phyloP scores from a whole-genome alignment of 768 basidiomycete genomes.

The Boletellus ananas region DNA sequence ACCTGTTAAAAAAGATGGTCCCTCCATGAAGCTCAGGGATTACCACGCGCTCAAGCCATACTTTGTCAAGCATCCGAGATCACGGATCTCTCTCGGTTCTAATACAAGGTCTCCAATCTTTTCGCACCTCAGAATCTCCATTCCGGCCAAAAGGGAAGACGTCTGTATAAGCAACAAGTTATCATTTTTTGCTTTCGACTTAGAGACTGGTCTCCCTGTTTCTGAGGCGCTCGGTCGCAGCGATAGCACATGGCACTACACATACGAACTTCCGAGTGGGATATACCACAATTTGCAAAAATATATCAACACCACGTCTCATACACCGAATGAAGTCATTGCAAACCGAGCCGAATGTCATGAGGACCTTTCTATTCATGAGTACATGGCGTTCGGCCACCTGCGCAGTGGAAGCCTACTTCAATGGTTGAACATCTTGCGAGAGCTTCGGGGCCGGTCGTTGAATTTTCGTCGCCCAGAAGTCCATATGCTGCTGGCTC shows the following conservation, averaged over 20 bases:
- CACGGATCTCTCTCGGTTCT: conserved; percentile 38
- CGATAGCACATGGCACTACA: conserved; percentile 25
- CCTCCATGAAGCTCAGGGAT: neutral
- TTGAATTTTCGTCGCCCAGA: conserved; percentile 38
- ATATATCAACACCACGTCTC: conserved; percentile 32
- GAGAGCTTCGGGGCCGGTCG: conserved; percentile 35
- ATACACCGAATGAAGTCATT: conserved; percentile 40
- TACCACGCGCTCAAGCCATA: neutral
- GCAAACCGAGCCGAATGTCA: conserved; percentile 41
- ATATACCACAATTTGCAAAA: conserved; percentile 35
- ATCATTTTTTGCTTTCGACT: conserved; percentile 29
- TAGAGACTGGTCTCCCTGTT: conserved; percentile 6
- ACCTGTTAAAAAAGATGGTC: neutral
- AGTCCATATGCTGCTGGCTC: conserved; percentile 40
- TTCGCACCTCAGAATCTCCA: conserved; percentile 29
- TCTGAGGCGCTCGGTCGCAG: conserved; percentile 5
- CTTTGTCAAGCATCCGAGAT: neutral
- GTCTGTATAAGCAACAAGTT: conserved; percentile 32
- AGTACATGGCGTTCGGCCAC: conserved; percentile 41
- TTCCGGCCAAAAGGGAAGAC: conserved; percentile 11
- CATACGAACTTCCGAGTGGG: conserved; percentile 29
- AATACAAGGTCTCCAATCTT: conserved; percentile 28
- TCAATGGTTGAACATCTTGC: conserved; percentile 50
- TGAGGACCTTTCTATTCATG: conserved; percentile 38
- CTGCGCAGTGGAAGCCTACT: conserved; percentile 42